Percentiles rank a stretch among this genome's conserved stretches.
Conservation (phyloP, 345 rosid genomes). For the Trapa bicornis region DNA sequence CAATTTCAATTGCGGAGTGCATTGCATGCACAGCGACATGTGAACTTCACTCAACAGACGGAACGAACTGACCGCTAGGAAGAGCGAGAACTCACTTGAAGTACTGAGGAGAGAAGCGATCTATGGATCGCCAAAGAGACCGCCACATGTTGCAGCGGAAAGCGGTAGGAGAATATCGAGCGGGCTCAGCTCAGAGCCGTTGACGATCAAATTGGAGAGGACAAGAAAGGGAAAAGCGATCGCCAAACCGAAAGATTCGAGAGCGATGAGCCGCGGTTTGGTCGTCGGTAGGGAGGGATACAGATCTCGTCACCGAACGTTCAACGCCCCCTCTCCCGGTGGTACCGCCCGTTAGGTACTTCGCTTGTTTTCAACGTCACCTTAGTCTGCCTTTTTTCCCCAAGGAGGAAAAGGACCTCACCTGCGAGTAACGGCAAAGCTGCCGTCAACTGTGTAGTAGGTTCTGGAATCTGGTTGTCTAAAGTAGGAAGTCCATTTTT, state of each 20-base stretch:
- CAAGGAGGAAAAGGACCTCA: neutral
- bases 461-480: no score
- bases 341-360: slow-evolving; percentile 1
- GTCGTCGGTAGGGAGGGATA: slow-evolving; percentile 10
- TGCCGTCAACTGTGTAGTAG: neutral
- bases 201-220: neutral
- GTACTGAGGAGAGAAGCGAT: slow-evolving; percentile 55
- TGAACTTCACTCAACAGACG: neutral
- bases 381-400: neutral
- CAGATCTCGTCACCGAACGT: slow-evolving; percentile 14
- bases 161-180: neutral
- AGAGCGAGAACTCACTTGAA: slow-evolving; percentile 28
- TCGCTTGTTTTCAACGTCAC: neutral
- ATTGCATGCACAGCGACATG: neutral
- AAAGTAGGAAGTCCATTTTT: no score
- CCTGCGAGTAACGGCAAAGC: neutral
- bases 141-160: slow-evolving; percentile 28
- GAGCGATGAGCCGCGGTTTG: slow-evolving; percentile 5
- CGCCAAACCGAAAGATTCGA: neutral
- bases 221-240: neutral
- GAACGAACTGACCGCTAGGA: neutral
- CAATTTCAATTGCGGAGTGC: neutral
- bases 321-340: slow-evolving; percentile 19
- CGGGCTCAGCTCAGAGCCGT: neutral
- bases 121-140: slow-evolving; percentile 44